Conservation (phyloP, 306 rosid genomes). For the Pyrus betulifolia region DNA sequence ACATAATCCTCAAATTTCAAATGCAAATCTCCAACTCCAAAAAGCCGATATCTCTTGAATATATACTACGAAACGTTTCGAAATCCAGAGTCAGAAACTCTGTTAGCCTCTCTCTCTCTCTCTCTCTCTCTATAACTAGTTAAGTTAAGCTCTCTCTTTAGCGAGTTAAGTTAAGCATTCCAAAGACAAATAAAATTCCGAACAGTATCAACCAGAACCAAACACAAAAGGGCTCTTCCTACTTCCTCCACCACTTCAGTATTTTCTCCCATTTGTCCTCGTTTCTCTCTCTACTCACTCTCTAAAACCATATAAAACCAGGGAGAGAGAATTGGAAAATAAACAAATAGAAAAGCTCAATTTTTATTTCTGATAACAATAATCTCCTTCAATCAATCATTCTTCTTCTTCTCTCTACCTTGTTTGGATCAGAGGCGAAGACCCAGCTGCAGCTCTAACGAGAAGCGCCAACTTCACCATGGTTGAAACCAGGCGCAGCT, state of each 20-base stretch:
- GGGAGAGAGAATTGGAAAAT: not conserved
- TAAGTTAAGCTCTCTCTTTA: not conserved
- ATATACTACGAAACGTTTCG: not conserved
- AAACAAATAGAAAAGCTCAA: not conserved
- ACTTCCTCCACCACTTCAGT: not conserved
- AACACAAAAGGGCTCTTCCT: not conserved
- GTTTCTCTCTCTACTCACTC: not conserved
- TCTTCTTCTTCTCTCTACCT: conserved; percentile 17
- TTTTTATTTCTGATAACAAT: not conserved
- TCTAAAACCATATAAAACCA: not conserved
- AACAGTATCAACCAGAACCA: not conserved
- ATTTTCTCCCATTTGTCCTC: not conserved
- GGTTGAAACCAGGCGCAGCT: conserved; percentile 94
- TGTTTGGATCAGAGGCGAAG: conserved; percentile 42
- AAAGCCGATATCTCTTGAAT: not conserved
- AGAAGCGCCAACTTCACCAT: conserved; percentile 25
- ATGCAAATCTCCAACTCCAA: not conserved
- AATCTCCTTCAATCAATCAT: conserved; percentile 28
- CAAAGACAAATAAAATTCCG: not conserved
- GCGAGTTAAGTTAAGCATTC: not conserved
- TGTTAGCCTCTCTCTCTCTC: no score
- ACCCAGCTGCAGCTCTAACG: not conserved
- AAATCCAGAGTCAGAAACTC: not conserved
- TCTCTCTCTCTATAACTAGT: not conserved
- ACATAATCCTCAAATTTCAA: not conserved